A percentile compares a stretch with the other conserved stretches of the same genome.
Conservation (phyloP, 2,329 filamentous ascomycete species). For the Ceratocystis diversiconidia region DNA sequence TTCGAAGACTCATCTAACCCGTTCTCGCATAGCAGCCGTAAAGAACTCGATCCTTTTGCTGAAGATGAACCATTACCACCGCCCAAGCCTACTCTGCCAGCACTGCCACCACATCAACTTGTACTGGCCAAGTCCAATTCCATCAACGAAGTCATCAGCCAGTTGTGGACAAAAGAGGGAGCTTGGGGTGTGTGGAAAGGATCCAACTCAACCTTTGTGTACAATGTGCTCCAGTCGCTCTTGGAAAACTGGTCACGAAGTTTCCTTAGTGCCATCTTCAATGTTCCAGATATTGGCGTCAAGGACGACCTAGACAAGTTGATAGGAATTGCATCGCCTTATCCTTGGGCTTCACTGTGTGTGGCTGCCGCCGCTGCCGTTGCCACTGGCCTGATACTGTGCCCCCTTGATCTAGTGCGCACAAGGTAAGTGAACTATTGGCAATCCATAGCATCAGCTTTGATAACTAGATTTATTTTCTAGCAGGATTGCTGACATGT, state of each 20-base stretch:
- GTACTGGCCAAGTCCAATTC: conserved; percentile 62
- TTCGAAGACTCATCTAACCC: conserved; percentile 38
- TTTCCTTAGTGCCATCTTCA: conserved; percentile 77
- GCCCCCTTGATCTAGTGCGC: conserved; percentile 79
- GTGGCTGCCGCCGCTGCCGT: conserved; percentile 52
- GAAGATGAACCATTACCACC: conserved; percentile 13
- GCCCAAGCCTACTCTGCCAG: conserved; percentile 21
- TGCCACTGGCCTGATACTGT: conserved; percentile 64
- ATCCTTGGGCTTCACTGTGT: conserved; percentile 65
- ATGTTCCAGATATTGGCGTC: conserved; percentile 70
- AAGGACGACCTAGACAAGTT: conserved; percentile 66
- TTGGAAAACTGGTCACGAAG: conserved; percentile 87
- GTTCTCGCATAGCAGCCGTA: conserved; percentile 12
- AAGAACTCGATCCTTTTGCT: conserved; percentile 17
- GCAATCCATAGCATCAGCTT: background rate
- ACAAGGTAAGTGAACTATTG: conserved; percentile 41
- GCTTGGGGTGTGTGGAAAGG: conserved; percentile 90
- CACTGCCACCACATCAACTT: conserved; percentile 44
- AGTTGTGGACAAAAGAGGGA: conserved; percentile 80
- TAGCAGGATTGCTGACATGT: conserved; percentile 23
- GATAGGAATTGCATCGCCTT: conserved; percentile 57
- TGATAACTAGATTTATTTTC: background rate
- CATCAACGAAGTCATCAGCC: conserved; percentile 69
- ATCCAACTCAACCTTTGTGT: conserved; percentile 83
- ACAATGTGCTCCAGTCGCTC: conserved; percentile 71